Base-by-base conservation (phyloP, 768 basidiomycete genomes). In the Leccinum boreale region DNA sequence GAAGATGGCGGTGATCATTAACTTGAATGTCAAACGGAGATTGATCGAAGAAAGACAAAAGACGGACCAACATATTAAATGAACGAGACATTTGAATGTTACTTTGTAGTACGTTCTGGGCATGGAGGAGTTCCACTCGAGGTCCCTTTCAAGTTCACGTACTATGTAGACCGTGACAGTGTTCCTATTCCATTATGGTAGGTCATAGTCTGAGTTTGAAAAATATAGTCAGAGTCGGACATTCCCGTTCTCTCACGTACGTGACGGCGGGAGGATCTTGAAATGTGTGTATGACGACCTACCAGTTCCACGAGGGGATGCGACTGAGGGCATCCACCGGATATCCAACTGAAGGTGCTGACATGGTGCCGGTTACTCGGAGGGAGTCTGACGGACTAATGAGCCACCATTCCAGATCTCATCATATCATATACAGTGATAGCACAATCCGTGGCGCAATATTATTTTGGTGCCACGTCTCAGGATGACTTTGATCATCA, bases 41-140 rank as follows among this genome's bases (percentile, higher is more conserved):
- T 55, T 45, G 47, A 62, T 51, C 57, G 46, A 53, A n/a, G 28
- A 29, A 21, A 14, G 52, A 45, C 1, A 21, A 48, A 60, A 54
- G 35, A 70, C 68, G 62, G 17, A 70, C 70, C 58, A 61, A 45
- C 33, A 59, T 26, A 4, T 31, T 31, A 31, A 58, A 50, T 1
- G 48, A 21, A 21, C 60, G 39, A 4, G 29, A 26, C 3, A 55
- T 68, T 58, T 26, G 65, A 19, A 52, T 31, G 39, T 69, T 4
- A 62, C 50, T 1, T 64, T 5, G 10, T 12, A 31, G 42, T 21
- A 11, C 10, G n/a, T 19, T 19, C n/a, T 42, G 42, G 19, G 17
- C 42, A 44, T 21, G 39, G n/a, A 42, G 4, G 0, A 42, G n/a
- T 42, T 42, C n/a, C 39, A 17, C n/a, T 12, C 2, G 36, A 39